Base-by-base conservation (phyloP, 345 rosid genomes). In the Pugionium dolabratum region DNA sequence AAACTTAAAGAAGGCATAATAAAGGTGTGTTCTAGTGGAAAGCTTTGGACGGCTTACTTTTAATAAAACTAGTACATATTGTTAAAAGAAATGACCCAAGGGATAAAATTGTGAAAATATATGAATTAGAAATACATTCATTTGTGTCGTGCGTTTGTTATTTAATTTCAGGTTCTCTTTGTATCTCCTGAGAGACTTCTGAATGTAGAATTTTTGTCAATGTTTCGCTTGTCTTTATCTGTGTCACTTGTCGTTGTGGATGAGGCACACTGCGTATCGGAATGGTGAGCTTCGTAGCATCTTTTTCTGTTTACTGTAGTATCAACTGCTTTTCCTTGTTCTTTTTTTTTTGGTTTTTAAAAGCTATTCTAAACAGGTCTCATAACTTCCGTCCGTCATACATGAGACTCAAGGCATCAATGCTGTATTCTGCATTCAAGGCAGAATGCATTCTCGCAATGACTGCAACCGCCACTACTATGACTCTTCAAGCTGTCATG, bases 211-310 rank as follows among this genome's bases (percentile, higher is more conserved):
- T 94, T 90, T 79, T 74, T 90, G 79, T 85, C 95, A 11, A 56
- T 76, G 68, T 70, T 76, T 34, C 83, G 89, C 64, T 6, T 78
- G 40, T 52, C 67, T 65, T 74, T 51, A 9, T 62, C 63, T 25
- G 80, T 90, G 75, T 90, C 97, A 4, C 89, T 94, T 66, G 79
- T 94, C 7, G 97, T 94, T 30, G 94, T 94, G 42, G 97, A 94
- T 85, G 99, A 94, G 86, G 97, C 95, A 76, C 97, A 94, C 44
- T 94, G 99, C 78, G 66, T 94, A 39, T 94, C 99, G 61, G 97
- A 94, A 76, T 94, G 99, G 99, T 93, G 74, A 81, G 86, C 67
- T 61, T 69, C 58, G 53, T 53, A 30, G 53, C 62, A 52, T 26
- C 27, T 41, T 47, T 60, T 46, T 60, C 53, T 64, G 44, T 70